Base-by-base conservation (phyloP, 73 alveolate genomes). In the Blepharisma japonicum region DNA sequence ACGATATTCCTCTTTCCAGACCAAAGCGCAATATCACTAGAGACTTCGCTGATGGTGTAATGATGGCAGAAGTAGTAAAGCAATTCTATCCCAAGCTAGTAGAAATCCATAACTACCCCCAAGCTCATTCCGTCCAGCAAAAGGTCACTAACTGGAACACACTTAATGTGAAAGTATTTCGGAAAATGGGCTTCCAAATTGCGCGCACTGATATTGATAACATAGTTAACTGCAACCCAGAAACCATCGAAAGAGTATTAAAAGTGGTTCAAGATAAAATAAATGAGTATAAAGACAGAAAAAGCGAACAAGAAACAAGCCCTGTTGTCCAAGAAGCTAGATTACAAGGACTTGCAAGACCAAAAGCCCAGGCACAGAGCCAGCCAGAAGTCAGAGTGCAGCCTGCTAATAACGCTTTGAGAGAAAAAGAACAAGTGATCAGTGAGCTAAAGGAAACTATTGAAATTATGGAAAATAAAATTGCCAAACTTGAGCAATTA, bases 21-120 rank as follows among this genome's bases (percentile, higher is more conserved):
- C 97, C 98, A 20, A 96, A 96, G 81, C 87, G 94, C 74, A 95
- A 96, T 77, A 96, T 96, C 56, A 90, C 97, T 20, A 88, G 99
- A 86, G 99, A 96, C 83, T 96, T 96, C 83, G 89, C 98, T 54
- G 99, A 96, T 81, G 99, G 98, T 54, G 97, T 86, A 54, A 79
- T 92, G 53, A 79, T 88, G 81, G 99, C 99, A 6, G 98, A 94
- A 80, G 89, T 92, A 68, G 77, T 94, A 11, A 86, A 84, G 83
- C 77, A 79, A 71, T 90, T 86, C 79, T 82, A 80, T 55, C 99
- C 99, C 7, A 76, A 51, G 55, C 55, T 85, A 45, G 95, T 94
- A 14, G 97, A 94, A 51, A 55, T 94, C 55, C 97, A 94, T 81
- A 94, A 94, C 85, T 94, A 94, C 77, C 81, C 88, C 9, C 68